phyloP scores from a whole-genome alignment of 495 filamentous ascomycete species.

The Coniosporium apollinis region DNA sequence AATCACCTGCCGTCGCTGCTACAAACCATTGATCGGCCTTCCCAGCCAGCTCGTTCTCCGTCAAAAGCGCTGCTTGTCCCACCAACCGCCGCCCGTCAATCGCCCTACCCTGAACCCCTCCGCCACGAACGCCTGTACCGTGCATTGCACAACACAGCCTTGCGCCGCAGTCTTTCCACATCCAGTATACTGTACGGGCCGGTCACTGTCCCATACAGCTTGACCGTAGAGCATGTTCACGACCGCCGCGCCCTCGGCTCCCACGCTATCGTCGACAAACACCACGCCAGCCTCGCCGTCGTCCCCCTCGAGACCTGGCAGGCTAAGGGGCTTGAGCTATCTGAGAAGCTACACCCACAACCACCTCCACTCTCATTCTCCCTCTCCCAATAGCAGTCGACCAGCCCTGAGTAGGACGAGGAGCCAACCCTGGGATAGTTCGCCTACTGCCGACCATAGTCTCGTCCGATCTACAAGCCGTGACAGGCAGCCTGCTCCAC shows the following conservation, averaged over 20 bases:
- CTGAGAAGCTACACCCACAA: slow-evolving; percentile 56
- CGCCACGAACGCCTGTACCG: neutral
- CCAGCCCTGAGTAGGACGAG: slow-evolving; percentile 16
- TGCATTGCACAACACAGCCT: no score
- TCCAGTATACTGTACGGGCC: no score
- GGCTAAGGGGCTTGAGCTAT: slow-evolving; percentile 57
- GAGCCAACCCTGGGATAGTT: slow-evolving; percentile 2
- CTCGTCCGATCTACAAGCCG: slow-evolving; percentile 5
- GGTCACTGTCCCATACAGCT: no score
- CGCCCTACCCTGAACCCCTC: no score
- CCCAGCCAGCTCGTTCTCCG: no score
- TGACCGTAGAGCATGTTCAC: slow-evolving; percentile 40
- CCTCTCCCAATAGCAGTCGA: no score
- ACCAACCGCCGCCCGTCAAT: no score
- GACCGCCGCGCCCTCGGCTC: slow-evolving; percentile 29
- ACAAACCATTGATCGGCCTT: no score
- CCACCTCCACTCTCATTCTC: slow-evolving; percentile 39
- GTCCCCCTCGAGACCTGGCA: slow-evolving; percentile 36
- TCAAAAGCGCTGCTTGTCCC: no score
- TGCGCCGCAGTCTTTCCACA: no score
- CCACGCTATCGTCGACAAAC: slow-evolving; percentile 28
- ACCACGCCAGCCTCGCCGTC: slow-evolving; percentile 27
- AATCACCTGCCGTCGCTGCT: no score
- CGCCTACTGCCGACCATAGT: slow-evolving; percentile 1
- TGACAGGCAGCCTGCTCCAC: neutral